A percentile compares a stretch with the other conserved stretches of the same genome.
Evolutionary conservation across 148 eudicot genomes (phyloP).

Genomic region (Persicaria tinctoria): DNA sequence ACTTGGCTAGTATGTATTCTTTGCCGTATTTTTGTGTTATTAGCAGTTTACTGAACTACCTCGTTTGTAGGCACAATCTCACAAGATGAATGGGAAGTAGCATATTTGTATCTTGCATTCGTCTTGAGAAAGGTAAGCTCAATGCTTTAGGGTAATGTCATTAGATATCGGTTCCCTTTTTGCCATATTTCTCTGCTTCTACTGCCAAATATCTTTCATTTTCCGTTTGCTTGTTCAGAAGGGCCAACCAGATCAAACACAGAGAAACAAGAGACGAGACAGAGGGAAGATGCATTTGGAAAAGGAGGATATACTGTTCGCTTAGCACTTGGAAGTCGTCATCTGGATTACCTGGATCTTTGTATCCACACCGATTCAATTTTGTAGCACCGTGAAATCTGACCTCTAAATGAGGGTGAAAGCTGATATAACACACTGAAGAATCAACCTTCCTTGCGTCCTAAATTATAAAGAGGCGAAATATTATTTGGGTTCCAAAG

Average conservation of each 20-base stretch:
- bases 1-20: neutral
- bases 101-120: conserved; percentile 75
- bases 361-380: no score
- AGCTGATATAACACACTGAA: no score
- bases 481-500: no score
- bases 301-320: conserved; percentile 53
- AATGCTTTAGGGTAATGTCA: neutral
- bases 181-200: neutral
- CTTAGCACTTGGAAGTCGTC: conserved; percentile 9
- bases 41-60: neutral
- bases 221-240: conserved; percentile 34
- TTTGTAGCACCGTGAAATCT: no score
- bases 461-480: no score
- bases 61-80: conserved; percentile 66
- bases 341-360: neutral
- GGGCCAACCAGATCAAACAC: conserved; percentile 59
- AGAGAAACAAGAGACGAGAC: conserved; percentile 34
- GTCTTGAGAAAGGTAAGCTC: conserved; percentile 76
- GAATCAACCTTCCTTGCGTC: no score
- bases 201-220: neutral
- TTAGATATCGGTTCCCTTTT: neutral
- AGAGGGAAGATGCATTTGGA: conserved; percentile 56
- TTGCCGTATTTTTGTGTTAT: neutral
- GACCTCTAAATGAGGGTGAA: no score
- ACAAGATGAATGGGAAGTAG: conserved; percentile 96